Percentiles rank a stretch among this genome's conserved stretches.
These are phyloP conservation scores for Bruguiera sexangula DNA, from an alignment of 345 rosid species.

Conservation along the genomic window DNA sequence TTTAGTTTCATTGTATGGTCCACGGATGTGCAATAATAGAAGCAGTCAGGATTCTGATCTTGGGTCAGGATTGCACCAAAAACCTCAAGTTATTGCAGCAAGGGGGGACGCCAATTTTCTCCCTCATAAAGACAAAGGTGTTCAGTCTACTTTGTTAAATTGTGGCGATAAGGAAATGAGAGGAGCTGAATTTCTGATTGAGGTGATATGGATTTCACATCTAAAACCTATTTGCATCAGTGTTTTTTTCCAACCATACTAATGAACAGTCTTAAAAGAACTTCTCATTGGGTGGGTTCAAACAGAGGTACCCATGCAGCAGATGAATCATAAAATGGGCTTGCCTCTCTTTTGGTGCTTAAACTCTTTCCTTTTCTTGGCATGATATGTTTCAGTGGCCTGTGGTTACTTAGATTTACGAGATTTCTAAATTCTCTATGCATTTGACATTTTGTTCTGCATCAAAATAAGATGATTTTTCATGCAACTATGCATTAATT, in stretches of 20 bases:
- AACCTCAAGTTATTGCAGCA: slow-evolving; percentile 25
- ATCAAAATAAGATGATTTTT: background rate
- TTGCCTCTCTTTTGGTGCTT: no score
- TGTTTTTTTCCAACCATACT: no score
- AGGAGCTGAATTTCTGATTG: slow-evolving; percentile 70
- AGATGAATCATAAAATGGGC: no score
- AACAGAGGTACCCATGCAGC: no score
- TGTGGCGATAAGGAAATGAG: slow-evolving; percentile 49
- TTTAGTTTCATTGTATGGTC: slow-evolving; percentile 32
- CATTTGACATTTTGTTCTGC: background rate
- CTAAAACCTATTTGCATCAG: background rate
- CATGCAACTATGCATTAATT: background rate
- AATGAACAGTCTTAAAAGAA: no score
- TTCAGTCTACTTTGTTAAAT: slow-evolving; percentile 26
- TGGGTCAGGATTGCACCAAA: slow-evolving; percentile 24
- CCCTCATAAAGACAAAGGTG: slow-evolving; percentile 23
- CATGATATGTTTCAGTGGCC: no score
- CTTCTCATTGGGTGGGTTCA: no score
- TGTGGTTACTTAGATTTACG: no score
- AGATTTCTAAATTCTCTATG: background rate
- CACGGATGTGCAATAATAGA: slow-evolving; percentile 19
- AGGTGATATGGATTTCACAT: slow-evolving; percentile 39
- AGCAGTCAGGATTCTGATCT: slow-evolving; percentile 32
- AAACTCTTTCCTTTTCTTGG: no score
- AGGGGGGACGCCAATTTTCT: slow-evolving; percentile 16